phyloP scores from a whole-genome alignment of 2,329 filamentous ascomycete genomes.

The Colletotrichum brevisporum region DNA sequence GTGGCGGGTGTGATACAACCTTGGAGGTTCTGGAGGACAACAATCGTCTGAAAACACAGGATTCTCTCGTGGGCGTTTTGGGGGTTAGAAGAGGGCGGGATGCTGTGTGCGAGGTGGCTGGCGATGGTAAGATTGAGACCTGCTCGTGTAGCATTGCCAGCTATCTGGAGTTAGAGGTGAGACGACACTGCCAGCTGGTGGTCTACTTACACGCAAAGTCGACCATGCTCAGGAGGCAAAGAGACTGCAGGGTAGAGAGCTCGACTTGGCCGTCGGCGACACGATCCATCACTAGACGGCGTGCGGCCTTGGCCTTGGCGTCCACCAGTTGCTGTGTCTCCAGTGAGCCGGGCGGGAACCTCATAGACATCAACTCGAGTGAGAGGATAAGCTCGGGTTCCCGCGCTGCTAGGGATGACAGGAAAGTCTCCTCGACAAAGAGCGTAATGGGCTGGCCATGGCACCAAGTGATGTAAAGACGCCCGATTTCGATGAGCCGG shows the following conservation, averaged over 20 bases:
- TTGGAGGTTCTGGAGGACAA: conserved; percentile 58
- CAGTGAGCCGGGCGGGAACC: conserved; percentile 51
- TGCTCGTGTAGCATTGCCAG: conserved; percentile 44
- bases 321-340: background rate
- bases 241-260: conserved; percentile 54
- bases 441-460: conserved; percentile 65
- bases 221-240: conserved; percentile 54
- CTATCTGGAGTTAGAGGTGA: conserved; percentile 29
- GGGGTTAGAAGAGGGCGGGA: conserved; percentile 40
- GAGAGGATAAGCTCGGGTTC: conserved; percentile 52
- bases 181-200: background rate
- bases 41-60: conserved; percentile 58
- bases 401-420: conserved; percentile 54
- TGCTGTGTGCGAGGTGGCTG: conserved; percentile 42
- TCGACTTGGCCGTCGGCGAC: conserved; percentile 52
- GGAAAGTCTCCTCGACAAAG: conserved; percentile 58
- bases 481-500: conserved; percentile 4
- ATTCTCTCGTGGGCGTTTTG: conserved; percentile 43
- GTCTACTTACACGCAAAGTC: conserved; percentile 52
- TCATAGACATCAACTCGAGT: conserved; percentile 56
- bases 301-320: background rate
- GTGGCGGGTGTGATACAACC: conserved; percentile 45
- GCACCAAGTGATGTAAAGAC: conserved; percentile 60
- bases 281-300: conserved; percentile 50
- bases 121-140: conserved; percentile 45